These are phyloP conservation scores for Candida takata DNA, from an alignment of 805 yeast genomes.

Conservation along the genomic window DNA sequence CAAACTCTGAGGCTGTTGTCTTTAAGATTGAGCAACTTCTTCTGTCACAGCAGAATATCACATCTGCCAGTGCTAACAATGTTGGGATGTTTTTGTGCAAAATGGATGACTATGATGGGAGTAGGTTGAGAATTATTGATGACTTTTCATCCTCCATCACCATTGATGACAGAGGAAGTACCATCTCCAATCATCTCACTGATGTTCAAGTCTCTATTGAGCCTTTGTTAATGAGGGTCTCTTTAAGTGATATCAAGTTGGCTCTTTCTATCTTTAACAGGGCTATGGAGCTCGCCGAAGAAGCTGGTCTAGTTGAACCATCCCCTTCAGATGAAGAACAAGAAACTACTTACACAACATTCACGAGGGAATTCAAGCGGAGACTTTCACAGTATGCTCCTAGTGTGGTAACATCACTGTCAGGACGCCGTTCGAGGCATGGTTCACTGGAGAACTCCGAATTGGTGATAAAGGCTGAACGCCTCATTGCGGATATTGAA, in stretches of 20 bases:
- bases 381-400: constrained; percentile 63
- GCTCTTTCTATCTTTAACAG: constrained; percentile 68
- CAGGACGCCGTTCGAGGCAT: constrained; percentile 27
- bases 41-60: constrained; percentile 58
- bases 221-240: constrained; percentile 72
- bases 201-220: constrained; percentile 66
- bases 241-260: constrained; percentile 78
- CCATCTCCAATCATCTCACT: constrained; percentile 50
- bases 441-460: constrained; percentile 23
- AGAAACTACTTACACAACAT: constrained; percentile 26
- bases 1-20: constrained; percentile 79
- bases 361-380: constrained; percentile 58
- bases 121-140: constrained; percentile 69
- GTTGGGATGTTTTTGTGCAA: constrained; percentile 80
- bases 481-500: constrained; percentile 54
- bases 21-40: constrained; percentile 78
- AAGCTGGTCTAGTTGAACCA: constrained; percentile 16
- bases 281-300: constrained; percentile 45
- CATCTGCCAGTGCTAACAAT: constrained; percentile 62
- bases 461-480: constrained; percentile 60
- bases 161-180: constrained; percentile 64
- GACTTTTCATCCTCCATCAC: constrained; percentile 79
- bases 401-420: constrained; percentile 46
- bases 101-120: constrained; percentile 61
- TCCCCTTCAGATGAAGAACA: constrained; percentile 9